phyloP scores from a whole-genome alignment of 306 rosid genomes.

The Prunus fruticosa region DNA sequence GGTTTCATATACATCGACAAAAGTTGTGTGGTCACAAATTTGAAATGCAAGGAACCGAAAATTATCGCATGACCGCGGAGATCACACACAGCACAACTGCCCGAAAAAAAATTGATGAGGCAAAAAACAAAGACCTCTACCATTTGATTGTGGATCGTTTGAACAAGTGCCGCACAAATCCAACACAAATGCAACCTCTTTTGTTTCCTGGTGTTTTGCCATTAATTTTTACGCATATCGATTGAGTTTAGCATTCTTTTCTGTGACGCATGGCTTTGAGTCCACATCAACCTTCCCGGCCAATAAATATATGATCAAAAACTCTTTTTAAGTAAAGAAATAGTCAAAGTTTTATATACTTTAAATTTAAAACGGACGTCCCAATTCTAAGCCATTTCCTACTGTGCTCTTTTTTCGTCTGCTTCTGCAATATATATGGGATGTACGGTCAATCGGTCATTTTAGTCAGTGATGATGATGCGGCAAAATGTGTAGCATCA shows the following conservation, averaged over 20 bases:
- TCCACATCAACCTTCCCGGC: slow-evolving; percentile 13
- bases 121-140: neutral
- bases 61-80: neutral
- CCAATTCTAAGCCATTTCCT: neutral
- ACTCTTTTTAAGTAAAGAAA: neutral
- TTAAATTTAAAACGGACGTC: neutral
- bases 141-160: neutral
- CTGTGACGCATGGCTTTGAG: slow-evolving; percentile 9
- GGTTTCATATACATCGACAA: neutral
- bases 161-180: neutral
- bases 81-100: neutral
- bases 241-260: neutral
- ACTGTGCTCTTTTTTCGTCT: neutral
- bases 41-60: neutral
- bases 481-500: neutral
- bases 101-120: neutral
- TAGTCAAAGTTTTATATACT: neutral
- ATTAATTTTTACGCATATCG: neutral
- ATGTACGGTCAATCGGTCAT: neutral
- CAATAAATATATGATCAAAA: neutral
- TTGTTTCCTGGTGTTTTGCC: neutral
- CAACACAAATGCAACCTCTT: neutral
- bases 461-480: neutral
- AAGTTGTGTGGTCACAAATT: neutral
- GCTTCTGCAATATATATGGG: neutral